Percentiles rank a stretch among this genome's conserved stretches.
These are phyloP conservation scores for Penicillium crystallinum DNA, from an alignment of 495 filamentous ascomycete species.

Conservation along the genomic window DNA sequence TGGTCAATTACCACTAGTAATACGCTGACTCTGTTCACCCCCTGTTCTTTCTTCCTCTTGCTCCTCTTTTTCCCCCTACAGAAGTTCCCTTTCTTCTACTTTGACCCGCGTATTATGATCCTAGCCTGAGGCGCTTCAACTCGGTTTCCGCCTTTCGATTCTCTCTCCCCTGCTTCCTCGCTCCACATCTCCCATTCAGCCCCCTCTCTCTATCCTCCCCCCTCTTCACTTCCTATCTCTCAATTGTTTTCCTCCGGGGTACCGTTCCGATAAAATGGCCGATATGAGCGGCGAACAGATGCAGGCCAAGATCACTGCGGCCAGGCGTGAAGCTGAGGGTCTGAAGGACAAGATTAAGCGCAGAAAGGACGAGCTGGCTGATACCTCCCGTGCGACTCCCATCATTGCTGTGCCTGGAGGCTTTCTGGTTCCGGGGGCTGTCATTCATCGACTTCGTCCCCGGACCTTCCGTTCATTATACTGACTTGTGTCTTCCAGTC, in stretches of 20 bases:
- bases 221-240: conserved; percentile 2
- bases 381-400: conserved; percentile 81
- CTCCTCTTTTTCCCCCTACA: conserved; percentile 2
- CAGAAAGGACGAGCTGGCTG: conserved; percentile 98
- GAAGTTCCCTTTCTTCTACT: not conserved
- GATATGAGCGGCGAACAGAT: conserved; percentile 69
- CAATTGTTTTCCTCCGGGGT: conserved; percentile 23
- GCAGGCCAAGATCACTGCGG: conserved; percentile 88
- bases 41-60: not conserved
- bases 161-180: not conserved
- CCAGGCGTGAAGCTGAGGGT: conserved; percentile 94
- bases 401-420: not conserved
- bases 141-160: not conserved
- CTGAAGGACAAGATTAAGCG: conserved; percentile 98
- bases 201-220: conserved; percentile 13
- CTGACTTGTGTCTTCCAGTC: conserved; percentile 50
- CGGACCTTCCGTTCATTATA: not conserved
- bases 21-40: conserved; percentile 8
- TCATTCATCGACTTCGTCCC: not conserved
- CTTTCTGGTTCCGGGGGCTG: not conserved
- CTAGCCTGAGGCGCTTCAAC: conserved; percentile 3
- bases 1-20: conserved; percentile 13
- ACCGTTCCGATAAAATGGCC: conserved; percentile 42
- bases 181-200: conserved; percentile 3
- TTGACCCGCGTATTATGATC: conserved; percentile 6